A percentile compares a stretch with the other conserved stretches of the same genome.
phyloP scores from a whole-genome alignment of 805 yeast species.

The Myxozyma neglecta region DNA sequence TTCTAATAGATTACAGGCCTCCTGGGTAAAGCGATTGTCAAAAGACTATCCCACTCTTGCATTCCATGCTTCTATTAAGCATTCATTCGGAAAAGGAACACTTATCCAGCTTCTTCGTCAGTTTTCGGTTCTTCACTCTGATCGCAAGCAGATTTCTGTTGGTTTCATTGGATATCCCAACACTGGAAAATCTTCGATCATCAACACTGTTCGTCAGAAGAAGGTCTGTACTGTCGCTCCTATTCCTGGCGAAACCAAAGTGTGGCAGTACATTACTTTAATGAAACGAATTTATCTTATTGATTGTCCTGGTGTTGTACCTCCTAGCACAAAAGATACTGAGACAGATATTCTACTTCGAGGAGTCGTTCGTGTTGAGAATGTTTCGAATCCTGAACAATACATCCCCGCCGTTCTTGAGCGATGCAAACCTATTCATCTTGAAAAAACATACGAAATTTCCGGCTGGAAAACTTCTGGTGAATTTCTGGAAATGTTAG shows the following conservation, averaged over 20 bases:
- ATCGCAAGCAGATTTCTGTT: constrained; percentile 92
- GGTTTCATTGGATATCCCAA: constrained; percentile 98
- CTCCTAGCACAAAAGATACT: constrained; percentile 85
- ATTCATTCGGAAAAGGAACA: constrained; percentile 97
- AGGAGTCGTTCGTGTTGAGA: constrained; percentile 99
- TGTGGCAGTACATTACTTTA: constrained; percentile 96
- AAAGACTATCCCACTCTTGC: constrained; percentile 93
- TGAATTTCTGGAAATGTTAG: constrained; percentile 86
- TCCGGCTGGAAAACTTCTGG: constrained; percentile 77
- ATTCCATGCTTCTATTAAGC: constrained; percentile 95
- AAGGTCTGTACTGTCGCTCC: constrained; percentile 98
- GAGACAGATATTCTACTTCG: constrained; percentile 90
- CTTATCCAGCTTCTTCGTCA: constrained; percentile 90
- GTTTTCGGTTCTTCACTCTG: constrained; percentile 84
- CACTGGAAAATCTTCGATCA: constrained; percentile 95
- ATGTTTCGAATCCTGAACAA: constrained; percentile 92
- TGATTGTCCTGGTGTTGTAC: constrained; percentile 99
- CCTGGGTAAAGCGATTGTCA: constrained; percentile 95
- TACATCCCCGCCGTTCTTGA: constrained; percentile 82
- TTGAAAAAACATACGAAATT: constrained; percentile 93
- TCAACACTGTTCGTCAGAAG: constrained; percentile 88
- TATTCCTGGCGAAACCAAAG: constrained; percentile 98
- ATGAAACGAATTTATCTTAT: constrained; percentile 94
- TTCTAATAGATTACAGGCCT: constrained; percentile 60
- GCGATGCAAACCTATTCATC: constrained; percentile 83